Evolutionary conservation across 2,329 filamentous ascomycete species (phyloP).

Genomic region (Apiospora koreana): DNA sequence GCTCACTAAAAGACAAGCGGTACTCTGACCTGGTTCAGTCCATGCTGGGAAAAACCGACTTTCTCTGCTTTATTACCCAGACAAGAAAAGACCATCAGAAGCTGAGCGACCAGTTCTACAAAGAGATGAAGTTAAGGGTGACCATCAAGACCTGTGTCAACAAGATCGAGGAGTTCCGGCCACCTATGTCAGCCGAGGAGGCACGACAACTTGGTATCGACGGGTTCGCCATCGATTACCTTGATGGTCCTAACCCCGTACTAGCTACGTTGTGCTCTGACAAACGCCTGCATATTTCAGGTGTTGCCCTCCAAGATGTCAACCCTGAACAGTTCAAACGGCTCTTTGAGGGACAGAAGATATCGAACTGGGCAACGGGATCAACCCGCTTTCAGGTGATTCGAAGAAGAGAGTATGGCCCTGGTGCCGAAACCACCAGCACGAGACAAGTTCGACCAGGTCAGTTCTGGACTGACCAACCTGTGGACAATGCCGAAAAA

Average conservation of each 20-base stretch:
- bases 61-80: slow-evolving; percentile 75
- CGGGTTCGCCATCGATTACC: slow-evolving; percentile 75
- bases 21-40: slow-evolving; percentile 61
- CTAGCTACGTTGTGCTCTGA: slow-evolving; percentile 85
- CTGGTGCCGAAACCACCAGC: slow-evolving; percentile 68
- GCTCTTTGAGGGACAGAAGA: slow-evolving; percentile 57
- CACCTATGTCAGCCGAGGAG: slow-evolving; percentile 57
- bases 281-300: slow-evolving; percentile 67
- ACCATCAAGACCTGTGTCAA: slow-evolving; percentile 66
- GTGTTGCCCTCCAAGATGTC: slow-evolving; percentile 64
- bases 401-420: slow-evolving; percentile 79
- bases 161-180: slow-evolving; percentile 54
- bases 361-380: slow-evolving; percentile 72
- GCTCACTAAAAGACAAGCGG: slow-evolving; percentile 72
- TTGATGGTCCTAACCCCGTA: slow-evolving; percentile 80
- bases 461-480: slow-evolving; percentile 74
- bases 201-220: slow-evolving; percentile 67
- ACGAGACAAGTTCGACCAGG: slow-evolving; percentile 64
- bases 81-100: slow-evolving; percentile 72
- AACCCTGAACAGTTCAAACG: slow-evolving; percentile 66
- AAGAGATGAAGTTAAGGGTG: slow-evolving; percentile 67
- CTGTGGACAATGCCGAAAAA: slow-evolving; percentile 69
- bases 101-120: slow-evolving; percentile 66
- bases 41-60: slow-evolving; percentile 51
- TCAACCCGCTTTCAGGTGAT: slow-evolving; percentile 64